Evolutionary conservation across 1,284 basidiomycete genomes (phyloP).

Genomic region (Meira nashicola): DNA sequence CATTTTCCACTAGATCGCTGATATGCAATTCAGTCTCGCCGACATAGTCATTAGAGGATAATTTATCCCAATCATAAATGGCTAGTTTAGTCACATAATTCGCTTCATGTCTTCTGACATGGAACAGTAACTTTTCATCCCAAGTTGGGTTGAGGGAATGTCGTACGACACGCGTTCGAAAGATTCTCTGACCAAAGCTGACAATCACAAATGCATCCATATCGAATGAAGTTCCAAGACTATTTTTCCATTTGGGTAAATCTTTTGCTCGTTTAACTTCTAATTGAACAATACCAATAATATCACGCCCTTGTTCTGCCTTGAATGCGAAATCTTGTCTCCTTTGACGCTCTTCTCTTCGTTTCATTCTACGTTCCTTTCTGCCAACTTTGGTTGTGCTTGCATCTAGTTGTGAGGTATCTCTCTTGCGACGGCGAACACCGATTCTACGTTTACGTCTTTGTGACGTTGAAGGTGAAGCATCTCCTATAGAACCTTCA

Average conservation of each 20-base stretch:
- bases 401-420: not conserved
- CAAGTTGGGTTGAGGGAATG: conserved; percentile 73
- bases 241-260: conserved; percentile 76
- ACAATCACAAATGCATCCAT: conserved; percentile 46
- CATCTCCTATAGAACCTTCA: not conserved
- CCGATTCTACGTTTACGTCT: not conserved
- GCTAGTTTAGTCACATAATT: conserved; percentile 48
- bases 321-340: conserved; percentile 57
- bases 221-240: conserved; percentile 55
- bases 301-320: conserved; percentile 63
- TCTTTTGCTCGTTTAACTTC: conserved; percentile 69
- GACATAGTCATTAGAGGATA: conserved; percentile 47
- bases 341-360: conserved; percentile 1
- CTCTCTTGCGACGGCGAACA: not conserved
- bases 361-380: conserved; percentile 4
- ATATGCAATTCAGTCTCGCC: conserved; percentile 32
- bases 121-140: conserved; percentile 94
- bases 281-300: conserved; percentile 88
- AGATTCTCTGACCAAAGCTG: conserved; percentile 87
- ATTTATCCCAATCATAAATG: conserved; percentile 51
- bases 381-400: not conserved
- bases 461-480: not conserved
- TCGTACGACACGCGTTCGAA: conserved; percentile 68
- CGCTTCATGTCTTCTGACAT: conserved; percentile 81
- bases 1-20: conserved; percentile 32